Percentiles rank a stretch among this genome's conserved stretches.
phyloP scores from a whole-genome alignment of 805 yeast species.

The Schizosaccharomyces osmophilus region DNA sequence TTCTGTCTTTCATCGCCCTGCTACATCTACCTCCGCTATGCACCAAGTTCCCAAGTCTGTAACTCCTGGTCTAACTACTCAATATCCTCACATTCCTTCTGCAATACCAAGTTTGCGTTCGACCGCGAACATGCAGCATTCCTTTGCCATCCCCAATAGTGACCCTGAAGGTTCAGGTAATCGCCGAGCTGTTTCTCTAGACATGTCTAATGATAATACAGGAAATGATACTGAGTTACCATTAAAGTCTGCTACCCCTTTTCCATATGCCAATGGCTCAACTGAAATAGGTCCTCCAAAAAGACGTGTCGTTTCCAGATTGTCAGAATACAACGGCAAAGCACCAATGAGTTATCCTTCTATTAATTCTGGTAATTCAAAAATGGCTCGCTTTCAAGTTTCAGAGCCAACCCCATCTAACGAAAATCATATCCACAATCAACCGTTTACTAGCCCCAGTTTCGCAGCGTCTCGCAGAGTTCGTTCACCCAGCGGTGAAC shows the following conservation, averaged over 20 bases:
- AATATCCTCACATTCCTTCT: background rate
- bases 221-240: background rate
- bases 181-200: background rate
- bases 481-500: background rate
- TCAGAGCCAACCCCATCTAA: background rate
- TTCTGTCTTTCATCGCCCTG: background rate
- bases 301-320: background rate
- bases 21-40: background rate
- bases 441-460: background rate
- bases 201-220: background rate
- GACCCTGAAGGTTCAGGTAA: background rate
- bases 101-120: background rate
- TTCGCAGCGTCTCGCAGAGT: background rate
- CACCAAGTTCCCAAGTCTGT: background rate
- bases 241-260: background rate
- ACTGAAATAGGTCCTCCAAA: background rate
- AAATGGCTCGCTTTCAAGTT: background rate
- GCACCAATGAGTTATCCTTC: background rate
- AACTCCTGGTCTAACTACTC: background rate
- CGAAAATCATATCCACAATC: background rate
- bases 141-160: background rate
- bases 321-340: background rate
- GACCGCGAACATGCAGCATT: background rate
- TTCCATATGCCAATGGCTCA: background rate
- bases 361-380: background rate